Evolutionary conservation across 2,329 filamentous ascomycete genomes (phyloP).

Genomic region (Microdochium trichocladiopsis): DNA sequence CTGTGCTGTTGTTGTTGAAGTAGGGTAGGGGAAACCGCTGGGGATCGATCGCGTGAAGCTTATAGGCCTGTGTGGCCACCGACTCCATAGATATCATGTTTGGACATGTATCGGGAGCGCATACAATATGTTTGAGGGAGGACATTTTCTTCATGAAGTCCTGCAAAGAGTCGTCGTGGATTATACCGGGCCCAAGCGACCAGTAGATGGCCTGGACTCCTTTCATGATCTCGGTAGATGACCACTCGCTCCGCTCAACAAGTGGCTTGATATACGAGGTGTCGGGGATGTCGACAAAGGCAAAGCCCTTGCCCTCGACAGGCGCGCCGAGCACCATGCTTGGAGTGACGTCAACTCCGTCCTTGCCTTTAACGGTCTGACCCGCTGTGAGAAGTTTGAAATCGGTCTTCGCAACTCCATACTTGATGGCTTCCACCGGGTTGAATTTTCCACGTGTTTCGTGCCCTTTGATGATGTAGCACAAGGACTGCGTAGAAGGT

Average conservation of each 20-base stretch:
- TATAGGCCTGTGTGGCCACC: constrained; percentile 57
- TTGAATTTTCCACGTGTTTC: constrained; percentile 77
- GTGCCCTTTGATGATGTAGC: constrained; percentile 78
- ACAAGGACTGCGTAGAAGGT: constrained; percentile 63
- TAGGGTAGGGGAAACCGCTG: constrained; percentile 65
- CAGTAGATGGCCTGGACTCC: constrained; percentile 68
- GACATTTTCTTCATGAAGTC: constrained; percentile 61
- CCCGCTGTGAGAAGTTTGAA: constrained; percentile 58
- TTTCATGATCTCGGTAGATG: constrained; percentile 54
- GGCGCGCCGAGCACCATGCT: constrained; percentile 75
- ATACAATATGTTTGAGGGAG: constrained; percentile 67
- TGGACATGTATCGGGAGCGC: constrained; percentile 64
- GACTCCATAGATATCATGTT: constrained; percentile 69
- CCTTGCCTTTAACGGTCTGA: constrained; percentile 51
- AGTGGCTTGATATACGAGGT: constrained; percentile 63
- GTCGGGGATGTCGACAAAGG: constrained; percentile 73
- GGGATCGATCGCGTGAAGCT: constrained; percentile 65
- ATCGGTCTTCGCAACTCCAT: constrained; percentile 54
- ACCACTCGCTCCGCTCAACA: constrained; percentile 66
- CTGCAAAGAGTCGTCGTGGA: constrained; percentile 53
- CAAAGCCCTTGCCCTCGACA: constrained; percentile 64
- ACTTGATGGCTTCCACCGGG: constrained; percentile 50
- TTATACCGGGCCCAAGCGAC: constrained; percentile 67
- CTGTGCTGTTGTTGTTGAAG: constrained; percentile 47
- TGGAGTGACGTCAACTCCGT: constrained; percentile 67